These are phyloP conservation scores for Cytospora piceae DNA, from an alignment of 2,329 filamentous ascomycete species.

Conservation along the genomic window DNA sequence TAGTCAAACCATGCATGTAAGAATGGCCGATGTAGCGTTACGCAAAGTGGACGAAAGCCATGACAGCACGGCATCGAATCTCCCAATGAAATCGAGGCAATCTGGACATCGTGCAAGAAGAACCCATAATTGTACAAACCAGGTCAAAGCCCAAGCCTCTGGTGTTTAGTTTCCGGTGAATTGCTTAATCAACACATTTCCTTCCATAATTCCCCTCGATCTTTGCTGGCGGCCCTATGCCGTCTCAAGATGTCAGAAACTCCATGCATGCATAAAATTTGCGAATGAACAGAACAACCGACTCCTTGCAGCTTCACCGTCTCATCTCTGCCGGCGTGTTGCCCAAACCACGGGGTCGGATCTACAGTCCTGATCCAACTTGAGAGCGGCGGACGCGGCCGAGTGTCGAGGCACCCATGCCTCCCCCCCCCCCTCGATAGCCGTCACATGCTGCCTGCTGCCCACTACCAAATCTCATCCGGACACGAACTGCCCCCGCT, in stretches of 20 bases:
- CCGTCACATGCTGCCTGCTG: background rate
- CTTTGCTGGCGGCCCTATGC: background rate
- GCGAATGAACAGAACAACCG: background rate
- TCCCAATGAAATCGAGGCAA: background rate
- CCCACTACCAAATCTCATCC: background rate
- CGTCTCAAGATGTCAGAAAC: constrained; percentile 1
- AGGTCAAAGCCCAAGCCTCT: background rate
- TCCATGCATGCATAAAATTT: background rate
- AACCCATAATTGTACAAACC: background rate
- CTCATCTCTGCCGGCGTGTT: background rate
- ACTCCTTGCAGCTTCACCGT: background rate
- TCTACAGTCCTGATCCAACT: background rate
- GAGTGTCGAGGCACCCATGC: background rate
- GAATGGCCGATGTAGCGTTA: background rate
- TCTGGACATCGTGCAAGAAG: background rate
- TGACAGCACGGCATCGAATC: background rate
- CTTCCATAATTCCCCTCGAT: background rate
- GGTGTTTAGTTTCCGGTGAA: background rate
- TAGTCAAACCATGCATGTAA: background rate
- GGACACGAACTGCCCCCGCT: constrained; percentile 24
- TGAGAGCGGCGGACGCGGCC: background rate
- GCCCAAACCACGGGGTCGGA: background rate
- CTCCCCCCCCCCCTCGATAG: background rate
- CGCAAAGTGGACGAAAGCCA: background rate
- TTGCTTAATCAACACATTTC: background rate